Evolutionary conservation across 2,329 filamentous ascomycete genomes (phyloP), one percentile per base, ranked within the genome.

Genomic region (Fusarium sp.): DNA sequence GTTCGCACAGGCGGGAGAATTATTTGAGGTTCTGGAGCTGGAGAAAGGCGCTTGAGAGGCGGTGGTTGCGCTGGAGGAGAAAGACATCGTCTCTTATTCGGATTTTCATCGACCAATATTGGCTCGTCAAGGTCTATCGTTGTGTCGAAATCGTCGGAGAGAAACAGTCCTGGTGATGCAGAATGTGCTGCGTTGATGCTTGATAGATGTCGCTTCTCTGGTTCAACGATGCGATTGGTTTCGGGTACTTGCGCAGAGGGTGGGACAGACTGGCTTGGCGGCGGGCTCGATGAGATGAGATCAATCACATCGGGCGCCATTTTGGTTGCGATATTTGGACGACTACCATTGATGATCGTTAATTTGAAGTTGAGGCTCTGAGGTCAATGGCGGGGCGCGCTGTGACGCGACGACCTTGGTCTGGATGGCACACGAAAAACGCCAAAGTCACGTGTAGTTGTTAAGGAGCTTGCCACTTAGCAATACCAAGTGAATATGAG

Each of bases 141-240:
- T 13, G 79, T 81, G 47, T 87, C 84, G 55, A 85, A 85, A 48
- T 87, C 85, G 28, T 78, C 77, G 14, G 77, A 78, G n/a, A 78
- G 62, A 38, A 78, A 73, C 6, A 73, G 32, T 18, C 71, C 72
- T 3, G 70, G 22, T 10, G 62, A 32, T 32, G 26, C 36, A 20
- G 30, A 34, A 44, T 52, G 42, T 11, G 56, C 26, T n/a, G 20
- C 24, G 15, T 64, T 18, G 17, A 42, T 54, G 20, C 14, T 44
- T 18, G 30, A 47, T 17, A 17, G 42, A 12, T 58, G 39, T 36
- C 42, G 54, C 7, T 41, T 66, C 2, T 28, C 28, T 14, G 51
- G 28, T 28, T 55, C 58, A 18, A 17, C 45, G 24, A 52, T 42
- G 30, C 10, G n/a, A 36, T 51, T 42, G 18, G 20, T 6, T 22